These are phyloP conservation scores for Suillus variegatus DNA, from an alignment of 768 basidiomycete species.

Conservation along the genomic window DNA sequence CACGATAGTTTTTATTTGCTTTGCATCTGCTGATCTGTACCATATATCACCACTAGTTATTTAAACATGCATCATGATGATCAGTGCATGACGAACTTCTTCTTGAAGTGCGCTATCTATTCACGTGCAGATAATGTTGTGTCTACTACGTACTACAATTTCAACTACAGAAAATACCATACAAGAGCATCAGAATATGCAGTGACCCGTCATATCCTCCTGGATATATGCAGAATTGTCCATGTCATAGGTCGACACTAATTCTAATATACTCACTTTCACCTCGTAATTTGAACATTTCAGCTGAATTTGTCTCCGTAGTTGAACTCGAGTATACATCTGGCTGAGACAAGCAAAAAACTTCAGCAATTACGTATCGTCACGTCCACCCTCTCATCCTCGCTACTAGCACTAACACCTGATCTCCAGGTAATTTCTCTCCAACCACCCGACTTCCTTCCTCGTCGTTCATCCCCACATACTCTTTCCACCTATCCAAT, in stretches of 20 bases:
- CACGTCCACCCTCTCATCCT: slow-evolving; percentile 34
- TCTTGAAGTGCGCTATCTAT: neutral
- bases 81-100: neutral
- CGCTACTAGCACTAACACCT: slow-evolving; percentile 21
- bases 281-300: slow-evolving; percentile 7
- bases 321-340: neutral
- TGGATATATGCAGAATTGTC: neutral
- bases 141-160: neutral
- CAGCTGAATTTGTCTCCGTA: neutral
- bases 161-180: neutral
- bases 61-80: slow-evolving; percentile 1
- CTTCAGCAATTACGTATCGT: slow-evolving; percentile 1
- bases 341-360: neutral
- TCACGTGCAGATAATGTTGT: neutral
- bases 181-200: neutral
- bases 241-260: neutral
- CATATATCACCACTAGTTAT: slow-evolving; percentile 31
- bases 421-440: slow-evolving; percentile 23
- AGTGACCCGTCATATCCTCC: neutral
- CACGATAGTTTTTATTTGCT: slow-evolving; percentile 39
- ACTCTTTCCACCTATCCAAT: slow-evolving; percentile 78
- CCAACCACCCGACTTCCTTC: slow-evolving; percentile 29
- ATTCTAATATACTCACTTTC: slow-evolving; percentile 12
- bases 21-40: slow-evolving; percentile 24
- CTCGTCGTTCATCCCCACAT: slow-evolving; percentile 59